Base-by-base conservation (phyloP, 2,329 filamentous ascomycete genomes). In the Colletotrichum gigasporum region DNA sequence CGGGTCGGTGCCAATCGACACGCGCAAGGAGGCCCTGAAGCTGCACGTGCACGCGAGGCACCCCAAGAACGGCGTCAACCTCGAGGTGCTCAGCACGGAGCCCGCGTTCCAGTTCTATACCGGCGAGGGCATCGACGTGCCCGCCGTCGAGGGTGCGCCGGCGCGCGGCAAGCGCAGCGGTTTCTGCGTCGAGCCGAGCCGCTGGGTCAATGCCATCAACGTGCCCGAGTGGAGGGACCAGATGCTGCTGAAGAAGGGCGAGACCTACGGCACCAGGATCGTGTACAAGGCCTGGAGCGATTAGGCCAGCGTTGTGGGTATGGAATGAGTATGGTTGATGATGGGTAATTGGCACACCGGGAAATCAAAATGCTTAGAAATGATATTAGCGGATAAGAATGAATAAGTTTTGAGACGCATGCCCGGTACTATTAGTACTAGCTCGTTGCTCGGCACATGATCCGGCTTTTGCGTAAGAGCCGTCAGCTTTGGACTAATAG, bases 31-130 rank as follows among this genome's bases (percentile, higher is more conserved):
- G 60, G 86, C 91, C 1, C 82, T 97, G 37, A 84, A 82, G 61
- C 88, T 86, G 63, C 87, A 95, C 45, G 87, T 92, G 45, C 82
- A 86, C 22, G 91, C 96, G 63, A 86, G 86, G 76, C 93, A 97
- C 76, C 87, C 93, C 5, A 83, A 82, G 51, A 91, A 89, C 26
- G 87, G 88, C 67, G 84, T 97, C 69, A 91, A 96, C 75, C 87
- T 98, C 51, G 92, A 97, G 77, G 91, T 97, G 5, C 83, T 89
- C 72, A 96, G 92, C 81, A 98, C 95, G 0, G 95, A 98, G 82
- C 96, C 96, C 0, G 92, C 93, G 0, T 98, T 97, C 83, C 95
- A 98, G 78, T 97, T 97, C 80, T 98, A 98, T 80, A 96, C 94
- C 0, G 96, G 95, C 68, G 90, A 92, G 73, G 90, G 89, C 73